Base-by-base conservation (phyloP, 2,329 filamentous ascomycete species). In the Pyrenophora graminea region DNA sequence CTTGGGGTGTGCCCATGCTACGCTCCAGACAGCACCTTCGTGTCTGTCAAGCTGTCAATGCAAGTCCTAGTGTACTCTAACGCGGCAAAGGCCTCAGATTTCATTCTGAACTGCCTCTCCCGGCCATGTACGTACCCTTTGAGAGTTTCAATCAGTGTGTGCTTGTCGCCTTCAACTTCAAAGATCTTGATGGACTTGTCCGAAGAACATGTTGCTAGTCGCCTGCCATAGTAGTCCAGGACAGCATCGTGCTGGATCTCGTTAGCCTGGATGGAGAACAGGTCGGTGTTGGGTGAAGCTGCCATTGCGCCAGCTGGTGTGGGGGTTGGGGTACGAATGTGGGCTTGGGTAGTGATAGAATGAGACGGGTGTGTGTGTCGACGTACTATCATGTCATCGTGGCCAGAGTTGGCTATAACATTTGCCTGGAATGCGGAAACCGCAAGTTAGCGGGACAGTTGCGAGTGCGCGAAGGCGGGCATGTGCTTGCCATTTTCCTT, bases 381-480 rank as follows among this genome's bases (percentile, higher is more conserved):
- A 85, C 90, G 70, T 91, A 97, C 93, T 84, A 99, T 97, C 93
- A 97, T 97, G 75, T 97, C 93, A 88, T 97, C 93, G 80, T 99
- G 94, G 71, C 89, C 88, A 56, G 88, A 89, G 76, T 90, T 91
- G 61, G 88, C 84, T 76, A 92, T 91, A 68, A 90, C 85, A 80
- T 92, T 89, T 53, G 88, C 83, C 86, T 88, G 55, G 45, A 61
- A 61, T 57, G 57, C 30, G 55, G 57, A 51, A 58, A 63, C 39
- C 56, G 60, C 57, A 55, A 59, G 58, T 71, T 65, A 71, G 68
- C 61, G 61, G 63, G 52, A 44, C 39, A 62, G 56, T 45, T 46
- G 55, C 53, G 34, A 55, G 31, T 48, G 52, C 30, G 45, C 45
- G 47, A 30, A 27, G 39, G 36, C 37, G 45, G 54, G 51, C 53